These are phyloP conservation scores for Aspergillus piperis DNA, from an alignment of 2,329 filamentous ascomycete genomes.

Conservation along the genomic window DNA sequence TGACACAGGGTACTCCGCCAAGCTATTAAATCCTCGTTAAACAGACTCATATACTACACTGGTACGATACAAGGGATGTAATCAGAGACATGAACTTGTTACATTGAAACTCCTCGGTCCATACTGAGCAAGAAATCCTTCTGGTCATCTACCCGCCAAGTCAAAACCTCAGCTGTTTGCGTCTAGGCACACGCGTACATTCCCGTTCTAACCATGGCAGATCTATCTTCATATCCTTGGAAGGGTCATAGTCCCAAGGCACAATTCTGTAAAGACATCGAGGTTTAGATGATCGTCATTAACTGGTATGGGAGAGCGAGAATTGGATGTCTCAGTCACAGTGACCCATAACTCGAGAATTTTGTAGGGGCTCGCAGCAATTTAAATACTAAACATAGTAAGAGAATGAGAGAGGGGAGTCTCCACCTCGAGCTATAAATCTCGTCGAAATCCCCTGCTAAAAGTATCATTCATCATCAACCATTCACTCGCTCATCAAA, in stretches of 20 bases:
- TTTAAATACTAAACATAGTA: not conserved
- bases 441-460: not conserved
- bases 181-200: not conserved
- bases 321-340: not conserved
- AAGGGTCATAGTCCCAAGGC: not conserved
- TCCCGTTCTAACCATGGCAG: not conserved
- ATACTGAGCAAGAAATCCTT: too few relatives aligned
- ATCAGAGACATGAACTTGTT: not conserved
- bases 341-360: not conserved
- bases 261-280: not conserved
- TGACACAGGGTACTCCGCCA: not conserved
- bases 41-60: not conserved
- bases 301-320: not conserved
- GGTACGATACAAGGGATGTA: not conserved
- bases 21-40: not conserved
- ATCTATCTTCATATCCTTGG: not conserved
- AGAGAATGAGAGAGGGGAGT: not conserved
- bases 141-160: not conserved
- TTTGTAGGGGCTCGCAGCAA: not conserved
- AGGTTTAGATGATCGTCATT: not conserved
- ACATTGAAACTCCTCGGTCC: not conserved
- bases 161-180: not conserved
- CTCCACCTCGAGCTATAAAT: not conserved
- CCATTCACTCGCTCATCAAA: not conserved
- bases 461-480: not conserved